Evolutionary conservation across 345 rosid genomes (phyloP), one percentile per base, ranked within the genome.

Genomic region (Populus ilicifolia): DNA sequence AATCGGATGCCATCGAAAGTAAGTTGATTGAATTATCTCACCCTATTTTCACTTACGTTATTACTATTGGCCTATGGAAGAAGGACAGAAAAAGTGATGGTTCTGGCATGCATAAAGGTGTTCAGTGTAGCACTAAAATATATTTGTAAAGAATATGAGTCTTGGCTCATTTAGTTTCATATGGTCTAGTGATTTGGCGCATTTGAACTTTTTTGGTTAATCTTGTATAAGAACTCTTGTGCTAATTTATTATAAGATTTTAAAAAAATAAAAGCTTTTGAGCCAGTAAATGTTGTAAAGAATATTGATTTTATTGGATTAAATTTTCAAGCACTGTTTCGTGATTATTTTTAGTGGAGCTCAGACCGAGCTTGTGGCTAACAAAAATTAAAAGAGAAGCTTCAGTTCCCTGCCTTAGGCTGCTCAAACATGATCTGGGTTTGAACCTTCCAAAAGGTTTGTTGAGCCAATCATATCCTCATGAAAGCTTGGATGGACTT

Each of bases 1-100:
- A 86, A 66, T 88, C 93, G 80, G 98, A 91, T 73, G 76, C 83
- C 63, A 64, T 85, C 67, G 94, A 89, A 71, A 87, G 98, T 93
- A 83, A 80, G 80, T 71, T 52, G 43, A 29, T 48, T 35, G 38
- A 27, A 16, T 50, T 44, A 14, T 23, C 11, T 20, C 18, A 23
- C 65, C 50, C 25, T 21, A 21, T 13, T 65, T 68, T 41, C 27
- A 8, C 36, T 16, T 30, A 9, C 43, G 35, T 27, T 36, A 23
- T 61, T 27, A n/a, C 20, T 18, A 6, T 23, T 33, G 41, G 36
- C 59, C 13, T 52, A 14, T 50, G 63, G 61, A 18, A 46, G 23
- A 48, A 71, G 13, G 43, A 9, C 27, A 52, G 27, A 71, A 50
- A 4, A 9, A 5, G 29, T 30, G 44, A 43, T 18, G 2, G 64